Conservation (phyloP, 768 basidiomycete species). For the Hygrocybe punicea region DNA sequence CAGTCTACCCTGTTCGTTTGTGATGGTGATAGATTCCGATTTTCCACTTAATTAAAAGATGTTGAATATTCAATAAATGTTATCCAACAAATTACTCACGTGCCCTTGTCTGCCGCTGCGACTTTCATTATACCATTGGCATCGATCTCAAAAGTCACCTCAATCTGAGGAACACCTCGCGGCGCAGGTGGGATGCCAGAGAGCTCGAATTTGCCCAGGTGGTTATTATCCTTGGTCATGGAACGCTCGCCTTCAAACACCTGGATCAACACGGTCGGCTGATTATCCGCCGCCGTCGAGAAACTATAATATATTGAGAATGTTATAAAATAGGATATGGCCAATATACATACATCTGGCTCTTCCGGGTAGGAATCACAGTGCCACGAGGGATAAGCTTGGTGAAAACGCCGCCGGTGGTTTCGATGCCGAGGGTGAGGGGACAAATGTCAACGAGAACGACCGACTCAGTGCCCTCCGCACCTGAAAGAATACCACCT, state of each 20-base stretch:
- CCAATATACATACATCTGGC: slow-evolving; percentile 66
- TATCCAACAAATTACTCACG: slow-evolving; percentile 44
- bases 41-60: slow-evolving; percentile 66
- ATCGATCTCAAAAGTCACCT: slow-evolving; percentile 94
- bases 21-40: slow-evolving; percentile 87
- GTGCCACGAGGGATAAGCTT: slow-evolving; percentile 98
- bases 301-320: slow-evolving; percentile 42
- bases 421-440: slow-evolving; percentile 97
- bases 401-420: slow-evolving; percentile 96
- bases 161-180: slow-evolving; percentile 95
- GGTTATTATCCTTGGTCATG: slow-evolving; percentile 97
- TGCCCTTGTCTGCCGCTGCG: slow-evolving; percentile 89
- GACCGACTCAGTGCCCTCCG: slow-evolving; percentile 83
- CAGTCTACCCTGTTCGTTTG: slow-evolving; percentile 92
- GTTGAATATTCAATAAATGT: not conserved
- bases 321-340: slow-evolving; percentile 14
- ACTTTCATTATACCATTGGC: slow-evolving; percentile 97
- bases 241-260: slow-evolving; percentile 97
- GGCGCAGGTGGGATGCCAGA: slow-evolving; percentile 91
- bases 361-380: slow-evolving; percentile 96
- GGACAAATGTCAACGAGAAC: slow-evolving; percentile 97
- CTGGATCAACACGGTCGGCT: slow-evolving; percentile 94
- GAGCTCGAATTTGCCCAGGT: slow-evolving; percentile 95
- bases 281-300: slow-evolving; percentile 84
- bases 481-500: slow-evolving; percentile 96